Evolutionary conservation across 768 basidiomycete species (phyloP).

Genomic region (Ramaria sp.): DNA sequence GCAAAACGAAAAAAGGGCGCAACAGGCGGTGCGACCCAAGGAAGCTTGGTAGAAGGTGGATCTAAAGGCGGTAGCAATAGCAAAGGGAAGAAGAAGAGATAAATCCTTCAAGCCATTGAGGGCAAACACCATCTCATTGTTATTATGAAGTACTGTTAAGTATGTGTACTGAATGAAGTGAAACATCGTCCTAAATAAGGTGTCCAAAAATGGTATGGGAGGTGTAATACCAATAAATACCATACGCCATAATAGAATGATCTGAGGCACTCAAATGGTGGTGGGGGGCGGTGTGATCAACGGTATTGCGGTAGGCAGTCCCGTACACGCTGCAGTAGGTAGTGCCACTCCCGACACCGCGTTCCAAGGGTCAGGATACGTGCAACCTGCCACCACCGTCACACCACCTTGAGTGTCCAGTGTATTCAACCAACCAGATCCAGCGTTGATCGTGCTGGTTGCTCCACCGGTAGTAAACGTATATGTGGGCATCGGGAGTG

Average conservation of each 20-base stretch:
- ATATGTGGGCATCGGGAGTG: constrained; percentile 45
- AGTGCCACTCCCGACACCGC: constrained; percentile 35
- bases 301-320: neutral
- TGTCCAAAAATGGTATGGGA: neutral
- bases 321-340: constrained; percentile 32
- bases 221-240: too few species aligned
- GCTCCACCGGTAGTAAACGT: constrained; percentile 23
- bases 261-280: neutral
- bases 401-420: constrained; percentile 41
- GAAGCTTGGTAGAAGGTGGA: constrained; percentile 31
- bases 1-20: constrained; percentile 42
- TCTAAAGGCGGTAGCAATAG: constrained; percentile 16
- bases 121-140: too few species aligned
- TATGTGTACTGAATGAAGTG: neutral
- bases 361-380: constrained; percentile 55
- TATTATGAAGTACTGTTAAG: neutral
- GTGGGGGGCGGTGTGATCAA: constrained; percentile 5
- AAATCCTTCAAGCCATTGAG: neutral
- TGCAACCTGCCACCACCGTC: constrained; percentile 51
- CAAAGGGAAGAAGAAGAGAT: constrained; percentile 15
- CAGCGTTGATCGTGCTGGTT: constrained; percentile 29
- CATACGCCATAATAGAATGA: neutral
- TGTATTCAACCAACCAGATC: constrained; percentile 48
- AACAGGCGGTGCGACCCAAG: constrained; percentile 60
- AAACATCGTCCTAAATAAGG: neutral